Base-by-base conservation (phyloP, 768 basidiomycete species). In the Trametes coccinea region DNA sequence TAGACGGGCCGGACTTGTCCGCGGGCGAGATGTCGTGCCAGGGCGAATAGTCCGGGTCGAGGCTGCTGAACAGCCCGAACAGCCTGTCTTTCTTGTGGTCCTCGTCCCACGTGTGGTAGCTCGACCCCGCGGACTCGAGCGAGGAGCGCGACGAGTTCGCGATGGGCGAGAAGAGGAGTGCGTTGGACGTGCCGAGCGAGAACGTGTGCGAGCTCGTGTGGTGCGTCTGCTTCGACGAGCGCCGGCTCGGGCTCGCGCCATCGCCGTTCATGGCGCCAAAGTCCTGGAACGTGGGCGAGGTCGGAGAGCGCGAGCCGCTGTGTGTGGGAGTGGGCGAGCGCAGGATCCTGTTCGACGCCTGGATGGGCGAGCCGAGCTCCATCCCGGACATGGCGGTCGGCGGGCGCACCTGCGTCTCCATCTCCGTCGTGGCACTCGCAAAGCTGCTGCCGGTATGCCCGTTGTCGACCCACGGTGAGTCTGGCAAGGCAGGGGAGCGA, bases 81-180 rank as follows among this genome's bases (percentile, higher is more conserved):
- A 80, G 71, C 47, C 78, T 78, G 63, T 88, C 84, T 59, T 82
- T 82, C 65, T 75, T 76, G 61, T 86, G 74, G 50, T 74, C 84
- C 22, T 76, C 85, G 57, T 91, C 89, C 82, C 82, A 86, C 4
- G 91, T 91, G 70, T 93, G 91, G 72, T 90, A 93, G 73, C 92
- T 93, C 2, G 92, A 94, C 14, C 92, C 90, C 39, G 80, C 81
- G 9, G 91, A 92, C 60, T 87, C 89, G 22, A 93, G 75, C 5
- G 92, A 93, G 13, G 90, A 89, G 31, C 86, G 82, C 31, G 92
- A 93, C 6, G 89, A 89, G 63, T 87, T 92, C 14, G 81, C 82
- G 16, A 89, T 74, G 4, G 89, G 86, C 40, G 88, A 86, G 54
- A 93, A 81, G n/a, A 87, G 77, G 53, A 88, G 80, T 1, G 83